Base-by-base conservation (phyloP, 1,284 basidiomycete species). In the Termitomyces sp. region DNA sequence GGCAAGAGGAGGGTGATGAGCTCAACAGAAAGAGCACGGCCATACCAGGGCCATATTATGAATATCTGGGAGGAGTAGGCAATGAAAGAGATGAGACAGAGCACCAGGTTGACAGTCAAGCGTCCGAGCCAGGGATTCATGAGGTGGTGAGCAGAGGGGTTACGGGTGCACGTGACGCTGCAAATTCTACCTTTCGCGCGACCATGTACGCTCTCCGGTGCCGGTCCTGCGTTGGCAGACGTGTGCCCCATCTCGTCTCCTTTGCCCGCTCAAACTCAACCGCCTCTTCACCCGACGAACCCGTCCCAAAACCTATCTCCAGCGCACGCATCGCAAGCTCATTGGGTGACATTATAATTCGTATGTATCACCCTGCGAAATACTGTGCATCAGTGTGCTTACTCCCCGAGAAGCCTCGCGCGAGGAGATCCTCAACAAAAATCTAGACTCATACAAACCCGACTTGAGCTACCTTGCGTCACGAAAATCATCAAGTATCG, bases 11-110 rank as follows among this genome's bases (percentile, higher is more conserved):
- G 75, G 31, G 70, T 72, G 34, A 93, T 61, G 26, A 96, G 80
- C 55, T 91, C 84, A 19, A 87, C 68, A 6, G 88, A 87, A 55
- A 88, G 59, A 46, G 69, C 83, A 33, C 78, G 68, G 41, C 90
- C 88, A 63, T 93, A 93, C 89, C 90, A 94, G 37, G 93, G 93
- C 88, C 90, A 91, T 68, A 95, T 83, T 58, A 97, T 76, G 68
- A 90, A 94, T 64, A 94, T 80, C 68, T 97, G 94, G 1, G 88
- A 83, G 11, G 88, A 86, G 67, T 92, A 92, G 1, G 89, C 81
- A 61, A 97, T 93, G 70, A 96, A 97, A 42, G 76, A 82, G 60
- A 97, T 95, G 43, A 97, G 80, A 60, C 72, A 72, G 40, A 86
- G 72, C 47, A 92, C 92, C 59, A 84, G 80, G 59, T 77, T 75